Conservation (phyloP, 306 rosid genomes). For the Boehmeria nivea region DNA sequence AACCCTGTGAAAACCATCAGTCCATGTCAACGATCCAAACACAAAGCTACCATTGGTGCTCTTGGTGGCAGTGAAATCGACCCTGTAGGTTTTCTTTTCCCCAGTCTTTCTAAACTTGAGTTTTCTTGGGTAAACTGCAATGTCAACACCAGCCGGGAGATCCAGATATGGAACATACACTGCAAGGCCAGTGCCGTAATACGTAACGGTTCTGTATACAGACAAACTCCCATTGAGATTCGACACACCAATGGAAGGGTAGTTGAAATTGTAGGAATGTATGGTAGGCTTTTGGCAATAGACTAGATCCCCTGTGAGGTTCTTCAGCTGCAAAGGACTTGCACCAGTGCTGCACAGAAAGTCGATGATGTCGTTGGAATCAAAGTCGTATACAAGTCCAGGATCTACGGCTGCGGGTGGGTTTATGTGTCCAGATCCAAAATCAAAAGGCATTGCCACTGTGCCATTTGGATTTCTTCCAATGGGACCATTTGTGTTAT, state of each 20-base stretch:
- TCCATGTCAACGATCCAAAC: slow-evolving; percentile 71
- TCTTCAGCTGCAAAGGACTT: slow-evolving; percentile 46
- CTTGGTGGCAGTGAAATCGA: slow-evolving; percentile 40
- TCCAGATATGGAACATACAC: slow-evolving; percentile 43
- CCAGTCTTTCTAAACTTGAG: slow-evolving; percentile 32
- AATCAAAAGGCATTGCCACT: slow-evolving; percentile 50
- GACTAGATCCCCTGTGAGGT: slow-evolving; percentile 37
- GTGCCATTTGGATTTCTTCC: slow-evolving; percentile 68
- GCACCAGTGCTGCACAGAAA: slow-evolving; percentile 62
- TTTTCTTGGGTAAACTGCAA: slow-evolving; percentile 34
- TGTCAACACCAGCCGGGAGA: slow-evolving; percentile 43
- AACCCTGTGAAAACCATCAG: slow-evolving; percentile 43
- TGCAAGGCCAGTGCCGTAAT: slow-evolving; percentile 38
- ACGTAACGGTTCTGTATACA: slow-evolving; percentile 50
- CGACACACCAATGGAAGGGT: slow-evolving; percentile 68
- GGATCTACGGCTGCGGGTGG: slow-evolving; percentile 52
- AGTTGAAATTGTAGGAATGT: slow-evolving; percentile 57
- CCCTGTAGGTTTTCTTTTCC: slow-evolving; percentile 38
- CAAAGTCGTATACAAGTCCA: slow-evolving; percentile 51
- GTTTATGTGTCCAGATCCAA: slow-evolving; percentile 57
- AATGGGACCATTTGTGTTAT: slow-evolving; percentile 32
- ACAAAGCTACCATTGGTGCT: slow-evolving; percentile 58
- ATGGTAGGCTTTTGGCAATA: slow-evolving; percentile 36
- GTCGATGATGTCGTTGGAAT: slow-evolving; percentile 46
- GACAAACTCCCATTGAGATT: slow-evolving; percentile 57